phyloP scores from a whole-genome alignment of 2,329 filamentous ascomycete genomes.

The Sclerotinia sclerotiorum region DNA sequence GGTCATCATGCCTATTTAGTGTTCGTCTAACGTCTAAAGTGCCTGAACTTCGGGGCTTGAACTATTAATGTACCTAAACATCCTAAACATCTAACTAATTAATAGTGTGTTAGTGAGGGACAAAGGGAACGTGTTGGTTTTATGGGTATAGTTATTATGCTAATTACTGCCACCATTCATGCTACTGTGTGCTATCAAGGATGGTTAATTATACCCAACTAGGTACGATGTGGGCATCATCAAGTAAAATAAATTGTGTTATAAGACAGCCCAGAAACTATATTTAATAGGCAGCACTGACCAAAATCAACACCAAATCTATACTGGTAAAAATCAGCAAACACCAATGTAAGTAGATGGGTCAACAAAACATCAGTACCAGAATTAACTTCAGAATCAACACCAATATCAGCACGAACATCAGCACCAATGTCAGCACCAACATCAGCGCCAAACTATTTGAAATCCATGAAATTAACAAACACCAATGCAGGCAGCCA shows the following conservation, averaged over 20 bases:
- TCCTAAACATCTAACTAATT: neutral
- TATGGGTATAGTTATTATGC: slow-evolving; percentile 7
- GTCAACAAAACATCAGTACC: neutral
- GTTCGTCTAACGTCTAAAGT: neutral
- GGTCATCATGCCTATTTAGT: neutral
- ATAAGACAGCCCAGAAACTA: neutral
- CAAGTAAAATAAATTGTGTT: neutral
- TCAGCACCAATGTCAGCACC: neutral
- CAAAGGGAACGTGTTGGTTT: slow-evolving; percentile 7
- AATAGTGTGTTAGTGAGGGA: neutral
- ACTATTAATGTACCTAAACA: neutral
- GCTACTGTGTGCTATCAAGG: neutral
- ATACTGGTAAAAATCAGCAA: neutral
- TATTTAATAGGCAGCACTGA: too few species aligned
- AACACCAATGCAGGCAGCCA: neutral
- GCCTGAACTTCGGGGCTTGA: slow-evolving; percentile 3
- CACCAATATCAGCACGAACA: neutral
- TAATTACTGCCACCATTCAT: neutral
- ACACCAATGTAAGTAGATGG: neutral
- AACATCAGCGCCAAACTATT: neutral
- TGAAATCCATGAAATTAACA: neutral
- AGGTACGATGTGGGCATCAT: neutral
- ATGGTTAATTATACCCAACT: neutral
- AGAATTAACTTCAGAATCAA: neutral
- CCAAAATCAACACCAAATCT: neutral